A percentile compares a stretch with the other conserved stretches of the same genome.
Conservation (phyloP, 2,329 filamentous ascomycete genomes). For the Fusarium euwallaceae region DNA sequence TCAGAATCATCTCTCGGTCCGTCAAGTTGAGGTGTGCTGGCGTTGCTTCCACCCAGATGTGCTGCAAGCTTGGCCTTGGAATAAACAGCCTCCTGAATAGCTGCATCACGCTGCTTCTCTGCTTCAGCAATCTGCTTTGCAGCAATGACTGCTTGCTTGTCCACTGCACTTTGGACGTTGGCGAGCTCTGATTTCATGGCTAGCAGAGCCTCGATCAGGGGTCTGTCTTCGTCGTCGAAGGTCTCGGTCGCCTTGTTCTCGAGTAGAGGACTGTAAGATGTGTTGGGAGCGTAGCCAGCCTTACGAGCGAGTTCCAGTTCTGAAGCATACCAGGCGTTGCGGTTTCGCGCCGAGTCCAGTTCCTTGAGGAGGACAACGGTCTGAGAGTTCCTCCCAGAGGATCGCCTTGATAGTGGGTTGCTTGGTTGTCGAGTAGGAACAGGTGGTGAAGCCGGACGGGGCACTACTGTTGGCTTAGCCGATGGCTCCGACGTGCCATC, state of each 20-base stretch:
- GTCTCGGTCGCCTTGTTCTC: conserved; percentile 83
- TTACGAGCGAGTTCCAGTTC: conserved; percentile 93
- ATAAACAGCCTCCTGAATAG: conserved; percentile 95
- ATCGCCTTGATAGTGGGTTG: conserved; percentile 70
- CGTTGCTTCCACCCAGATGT: conserved; percentile 74
- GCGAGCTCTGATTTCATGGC: conserved; percentile 91
- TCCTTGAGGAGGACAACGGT: conserved; percentile 86
- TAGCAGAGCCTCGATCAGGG: conserved; percentile 90
- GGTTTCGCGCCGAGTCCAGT: conserved; percentile 84
- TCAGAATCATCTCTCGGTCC: conserved; percentile 72
- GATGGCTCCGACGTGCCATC: conserved; percentile 75
- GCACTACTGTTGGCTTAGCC: conserved; percentile 51
- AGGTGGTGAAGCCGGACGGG: conserved; percentile 69
- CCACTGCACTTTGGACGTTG: conserved; percentile 90
- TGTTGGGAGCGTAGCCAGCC: conserved; percentile 83
- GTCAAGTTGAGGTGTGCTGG: conserved; percentile 70
- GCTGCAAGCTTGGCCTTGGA: conserved; percentile 93
- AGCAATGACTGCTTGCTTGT: conserved; percentile 86
- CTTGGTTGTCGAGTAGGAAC: conserved; percentile 69
- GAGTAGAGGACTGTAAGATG: conserved; percentile 77
- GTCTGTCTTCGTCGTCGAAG: conserved; percentile 92
- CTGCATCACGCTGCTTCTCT: conserved; percentile 92
- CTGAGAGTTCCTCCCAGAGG: conserved; percentile 73
- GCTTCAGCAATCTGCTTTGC: conserved; percentile 93
- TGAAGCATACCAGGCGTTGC: conserved; percentile 97